Conservation (phyloP, 164 flowering plant genomes). For the Nymphaea thermarum region DNA sequence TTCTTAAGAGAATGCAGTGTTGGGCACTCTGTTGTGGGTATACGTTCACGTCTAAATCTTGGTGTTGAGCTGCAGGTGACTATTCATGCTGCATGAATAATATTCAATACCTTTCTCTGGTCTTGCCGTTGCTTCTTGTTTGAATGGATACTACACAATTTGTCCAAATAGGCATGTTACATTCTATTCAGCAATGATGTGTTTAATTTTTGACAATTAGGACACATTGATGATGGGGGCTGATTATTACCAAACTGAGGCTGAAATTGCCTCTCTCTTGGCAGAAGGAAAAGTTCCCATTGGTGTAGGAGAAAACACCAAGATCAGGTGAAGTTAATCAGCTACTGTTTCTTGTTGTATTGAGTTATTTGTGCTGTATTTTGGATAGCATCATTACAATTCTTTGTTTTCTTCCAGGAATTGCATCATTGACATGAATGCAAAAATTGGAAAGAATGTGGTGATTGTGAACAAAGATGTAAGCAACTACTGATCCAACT, state of each 20-base stretch:
- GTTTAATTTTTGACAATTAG: slow-evolving; percentile 19
- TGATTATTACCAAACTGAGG: slow-evolving; percentile 89
- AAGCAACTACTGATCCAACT: slow-evolving; percentile 14
- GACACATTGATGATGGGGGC: slow-evolving; percentile 99
- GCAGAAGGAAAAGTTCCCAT: slow-evolving; percentile 88
- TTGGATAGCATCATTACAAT: neutral
- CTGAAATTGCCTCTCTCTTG: slow-evolving; percentile 77
- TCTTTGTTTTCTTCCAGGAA: slow-evolving; percentile 34
- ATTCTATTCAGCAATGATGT: neutral
- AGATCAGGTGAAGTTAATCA: slow-evolving; percentile 43
- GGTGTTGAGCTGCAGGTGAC: slow-evolving; percentile 73
- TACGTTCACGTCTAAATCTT: slow-evolving; percentile 76
- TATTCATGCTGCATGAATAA: neutral
- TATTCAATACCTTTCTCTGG: too few species aligned
- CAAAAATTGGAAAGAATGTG: slow-evolving; percentile 84
- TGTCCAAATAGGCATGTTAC: neutral
- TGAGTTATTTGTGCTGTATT: neutral
- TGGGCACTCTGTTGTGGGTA: slow-evolving; percentile 74
- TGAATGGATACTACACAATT: too few species aligned
- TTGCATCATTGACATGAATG: slow-evolving; percentile 95
- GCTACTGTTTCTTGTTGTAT: neutral
- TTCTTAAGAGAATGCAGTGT: slow-evolving; percentile 80
- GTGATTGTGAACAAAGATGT: slow-evolving; percentile 66
- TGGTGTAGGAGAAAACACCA: slow-evolving; percentile 83
- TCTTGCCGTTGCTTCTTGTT: too few species aligned